Conservation (phyloP, 139 green algal species). For the Deuterostichococcus epilithicus region DNA sequence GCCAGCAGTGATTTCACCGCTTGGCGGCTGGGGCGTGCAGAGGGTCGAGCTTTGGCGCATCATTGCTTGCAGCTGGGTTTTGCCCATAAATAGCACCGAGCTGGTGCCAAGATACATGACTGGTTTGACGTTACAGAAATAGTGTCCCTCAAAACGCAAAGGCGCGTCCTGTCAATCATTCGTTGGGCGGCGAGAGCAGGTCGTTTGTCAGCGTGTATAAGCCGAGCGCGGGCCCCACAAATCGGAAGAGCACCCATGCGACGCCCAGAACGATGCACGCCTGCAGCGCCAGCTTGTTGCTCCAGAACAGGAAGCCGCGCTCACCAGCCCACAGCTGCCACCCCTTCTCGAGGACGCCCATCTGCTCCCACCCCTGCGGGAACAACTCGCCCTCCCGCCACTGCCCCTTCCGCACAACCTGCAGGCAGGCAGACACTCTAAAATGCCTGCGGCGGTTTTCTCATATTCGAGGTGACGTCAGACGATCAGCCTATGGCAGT, state of each 20-base stretch:
- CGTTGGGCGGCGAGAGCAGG: slow-evolving; percentile 12
- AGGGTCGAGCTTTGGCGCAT: too few species aligned
- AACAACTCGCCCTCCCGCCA: slow-evolving; percentile 76
- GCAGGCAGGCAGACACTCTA: background rate
- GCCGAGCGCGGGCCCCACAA: slow-evolving; percentile 65
- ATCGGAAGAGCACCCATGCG: slow-evolving; percentile 76
- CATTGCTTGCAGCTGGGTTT: too few species aligned
- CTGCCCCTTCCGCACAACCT: slow-evolving; percentile 9
- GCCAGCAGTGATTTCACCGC: too few species aligned
- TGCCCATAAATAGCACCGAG: too few species aligned
- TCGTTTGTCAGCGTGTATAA: slow-evolving; percentile 73
- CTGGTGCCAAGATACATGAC: too few species aligned
- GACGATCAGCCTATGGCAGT: too few species aligned
- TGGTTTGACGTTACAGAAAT: too few species aligned
- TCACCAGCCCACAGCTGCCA: slow-evolving; percentile 69
- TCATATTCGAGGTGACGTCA: too few species aligned
- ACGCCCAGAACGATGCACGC: slow-evolving; percentile 42
- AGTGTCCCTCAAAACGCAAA: background rate
- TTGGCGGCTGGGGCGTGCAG: too few species aligned
- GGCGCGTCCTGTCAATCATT: background rate
- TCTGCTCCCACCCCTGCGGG: slow-evolving; percentile 72
- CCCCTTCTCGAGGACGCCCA: slow-evolving; percentile 47
- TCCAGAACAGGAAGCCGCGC: slow-evolving; percentile 75
- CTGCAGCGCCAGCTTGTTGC: slow-evolving; percentile 43
- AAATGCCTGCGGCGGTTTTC: too few species aligned